Evolutionary conservation across 108 stramenopile species (phyloP).

Genomic region (Nitzschia inconspicua): DNA sequence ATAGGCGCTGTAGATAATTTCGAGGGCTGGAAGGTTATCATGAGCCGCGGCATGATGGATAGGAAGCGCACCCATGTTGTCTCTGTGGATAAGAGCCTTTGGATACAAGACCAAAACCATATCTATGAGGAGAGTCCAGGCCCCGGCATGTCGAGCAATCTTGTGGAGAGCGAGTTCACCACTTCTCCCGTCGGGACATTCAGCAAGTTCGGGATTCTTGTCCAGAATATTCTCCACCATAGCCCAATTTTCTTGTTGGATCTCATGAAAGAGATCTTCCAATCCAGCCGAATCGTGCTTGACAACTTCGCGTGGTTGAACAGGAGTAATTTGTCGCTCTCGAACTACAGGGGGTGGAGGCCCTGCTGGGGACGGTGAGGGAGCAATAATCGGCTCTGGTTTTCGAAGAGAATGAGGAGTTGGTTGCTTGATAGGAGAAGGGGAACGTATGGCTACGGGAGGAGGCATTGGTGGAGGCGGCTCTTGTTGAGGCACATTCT

Average conservation of each 20-base stretch:
- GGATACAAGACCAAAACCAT: constrained; percentile 87
- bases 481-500: not conserved
- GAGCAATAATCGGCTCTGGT: constrained; percentile 3
- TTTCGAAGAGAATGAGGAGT: not conserved
- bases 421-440: constrained; percentile 10
- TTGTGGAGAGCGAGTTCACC: constrained; percentile 85
- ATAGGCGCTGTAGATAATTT: constrained; percentile 87
- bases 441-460: not conserved
- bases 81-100: constrained; percentile 83
- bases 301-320: not conserved
- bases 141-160: constrained; percentile 70
- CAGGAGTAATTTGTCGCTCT: constrained; percentile 21
- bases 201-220: constrained; percentile 81
- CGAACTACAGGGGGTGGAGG: not conserved
- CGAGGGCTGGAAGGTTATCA: constrained; percentile 76
- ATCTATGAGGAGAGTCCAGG: constrained; percentile 84
- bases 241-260: constrained; percentile 84
- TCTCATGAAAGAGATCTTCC: constrained; percentile 54
- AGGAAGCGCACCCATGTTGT: constrained; percentile 81
- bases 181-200: constrained; percentile 57
- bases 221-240: constrained; percentile 85
- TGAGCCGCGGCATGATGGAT: constrained; percentile 85
- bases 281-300: constrained; percentile 23
- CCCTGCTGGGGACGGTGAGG: not conserved
- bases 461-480: not conserved